Evolutionary conservation across 1,139 yeast genomes (phyloP).

Genomic region (Geotrichum australiense): DNA sequence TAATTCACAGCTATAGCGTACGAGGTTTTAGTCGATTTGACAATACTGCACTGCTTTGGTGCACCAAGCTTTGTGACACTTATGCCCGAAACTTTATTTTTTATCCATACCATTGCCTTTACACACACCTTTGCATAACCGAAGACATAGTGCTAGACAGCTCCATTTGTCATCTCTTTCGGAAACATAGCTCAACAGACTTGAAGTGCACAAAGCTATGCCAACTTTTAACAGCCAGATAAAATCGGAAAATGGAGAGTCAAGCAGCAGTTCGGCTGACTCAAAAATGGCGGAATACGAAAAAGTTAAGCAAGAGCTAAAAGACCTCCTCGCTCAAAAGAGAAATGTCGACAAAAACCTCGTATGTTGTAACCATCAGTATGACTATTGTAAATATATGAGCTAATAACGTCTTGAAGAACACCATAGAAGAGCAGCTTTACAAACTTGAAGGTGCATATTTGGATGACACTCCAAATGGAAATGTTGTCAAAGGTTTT

Average conservation of each 20-base stretch:
- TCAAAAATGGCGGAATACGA: conserved; percentile 50
- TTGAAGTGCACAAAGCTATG: no score
- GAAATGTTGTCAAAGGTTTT: conserved; percentile 84
- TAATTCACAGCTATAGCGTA: no score
- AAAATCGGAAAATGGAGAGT: not conserved
- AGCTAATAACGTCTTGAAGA: conserved; percentile 19
- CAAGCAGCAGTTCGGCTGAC: conserved; percentile 7
- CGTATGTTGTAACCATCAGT: conserved; percentile 27
- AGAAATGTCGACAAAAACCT: conserved; percentile 58
- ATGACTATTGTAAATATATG: not conserved
- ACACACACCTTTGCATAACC: no score
- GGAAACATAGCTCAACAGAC: no score
- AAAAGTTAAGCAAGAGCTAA: conserved; percentile 58
- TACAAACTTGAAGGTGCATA: conserved; percentile 76
- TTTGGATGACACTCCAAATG: conserved; percentile 61
- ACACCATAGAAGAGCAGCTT: conserved; percentile 65
- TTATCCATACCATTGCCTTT: no score
- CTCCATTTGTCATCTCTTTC: no score
- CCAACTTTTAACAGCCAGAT: conserved; percentile 9
- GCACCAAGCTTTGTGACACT: no score
- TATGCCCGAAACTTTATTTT: no score
- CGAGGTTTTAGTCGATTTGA: no score
- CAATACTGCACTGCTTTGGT: no score
- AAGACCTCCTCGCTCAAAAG: conserved; percentile 57
- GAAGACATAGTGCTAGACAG: no score